phyloP scores from a whole-genome alignment of 2,329 filamentous ascomycete genomes.

The Elsinoe fawcettii region DNA sequence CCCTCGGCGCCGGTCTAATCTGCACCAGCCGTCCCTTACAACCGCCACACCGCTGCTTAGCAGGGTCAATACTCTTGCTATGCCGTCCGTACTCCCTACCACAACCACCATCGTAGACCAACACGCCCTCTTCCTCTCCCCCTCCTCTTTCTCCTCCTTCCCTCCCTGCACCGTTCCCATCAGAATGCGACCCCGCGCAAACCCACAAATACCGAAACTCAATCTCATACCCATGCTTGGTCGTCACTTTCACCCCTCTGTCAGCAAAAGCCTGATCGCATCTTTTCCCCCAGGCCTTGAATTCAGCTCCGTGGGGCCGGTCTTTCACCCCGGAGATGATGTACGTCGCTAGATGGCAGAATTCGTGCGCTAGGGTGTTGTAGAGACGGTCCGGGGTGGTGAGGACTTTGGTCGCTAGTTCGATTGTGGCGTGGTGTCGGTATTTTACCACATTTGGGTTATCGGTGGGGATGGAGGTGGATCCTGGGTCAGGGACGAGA shows the following conservation, averaged over 20 bases:
- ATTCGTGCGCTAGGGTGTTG: constrained; percentile 93
- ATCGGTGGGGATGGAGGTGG: background rate
- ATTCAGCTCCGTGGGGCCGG: constrained; percentile 75
- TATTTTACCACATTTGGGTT: constrained; percentile 19
- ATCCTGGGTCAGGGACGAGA: background rate
- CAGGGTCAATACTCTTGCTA: constrained; percentile 72
- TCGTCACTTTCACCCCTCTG: constrained; percentile 68
- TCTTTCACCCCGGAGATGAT: constrained; percentile 70
- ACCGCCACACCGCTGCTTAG: constrained; percentile 63
- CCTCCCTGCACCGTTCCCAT: background rate
- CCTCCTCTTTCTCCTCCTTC: background rate
- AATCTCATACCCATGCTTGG: constrained; percentile 82
- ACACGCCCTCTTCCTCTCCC: background rate
- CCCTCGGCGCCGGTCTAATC: constrained; percentile 66
- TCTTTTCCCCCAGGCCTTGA: constrained; percentile 65
- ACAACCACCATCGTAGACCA: constrained; percentile 43
- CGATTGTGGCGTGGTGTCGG: constrained; percentile 60
- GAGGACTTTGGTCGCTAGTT: constrained; percentile 83
- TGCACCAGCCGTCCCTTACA: constrained; percentile 66
- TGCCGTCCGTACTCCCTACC: constrained; percentile 70
- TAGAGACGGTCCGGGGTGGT: constrained; percentile 67
- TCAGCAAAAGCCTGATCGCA: constrained; percentile 51
- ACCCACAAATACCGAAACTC: constrained; percentile 88
- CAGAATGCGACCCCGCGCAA: constrained; percentile 41
- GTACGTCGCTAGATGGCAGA: constrained; percentile 88